Conservation (phyloP, 768 basidiomycete species). For the Daedaleopsis sinensis region DNA sequence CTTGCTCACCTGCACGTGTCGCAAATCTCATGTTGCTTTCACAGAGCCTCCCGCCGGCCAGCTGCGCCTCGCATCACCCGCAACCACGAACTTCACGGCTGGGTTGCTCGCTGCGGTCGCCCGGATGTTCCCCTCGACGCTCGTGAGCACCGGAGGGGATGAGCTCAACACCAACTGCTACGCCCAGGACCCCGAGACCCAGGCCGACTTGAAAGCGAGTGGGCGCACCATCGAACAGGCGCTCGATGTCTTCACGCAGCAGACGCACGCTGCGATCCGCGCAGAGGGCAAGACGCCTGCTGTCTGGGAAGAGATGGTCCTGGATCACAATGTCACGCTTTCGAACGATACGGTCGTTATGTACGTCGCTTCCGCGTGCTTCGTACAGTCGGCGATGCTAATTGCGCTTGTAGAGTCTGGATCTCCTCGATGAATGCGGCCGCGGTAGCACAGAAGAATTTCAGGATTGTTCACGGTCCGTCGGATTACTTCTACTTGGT, state of each 20-base stretch:
- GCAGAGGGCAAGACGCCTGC: slow-evolving; percentile 48
- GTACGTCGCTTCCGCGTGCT: slow-evolving; percentile 37
- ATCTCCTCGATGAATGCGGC: slow-evolving; percentile 64
- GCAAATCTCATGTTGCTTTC: not conserved
- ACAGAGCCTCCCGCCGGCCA: slow-evolving; percentile 52
- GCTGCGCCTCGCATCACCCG: slow-evolving; percentile 40
- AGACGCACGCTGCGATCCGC: slow-evolving; percentile 34
- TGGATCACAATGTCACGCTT: slow-evolving; percentile 39
- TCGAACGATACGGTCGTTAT: slow-evolving; percentile 52
- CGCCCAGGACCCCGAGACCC: slow-evolving; percentile 37
- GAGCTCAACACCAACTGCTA: slow-evolving; percentile 46
- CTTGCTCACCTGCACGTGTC: not conserved
- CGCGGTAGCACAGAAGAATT: slow-evolving; percentile 62
- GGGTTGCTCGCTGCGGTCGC: slow-evolving; percentile 35
- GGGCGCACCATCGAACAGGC: slow-evolving; percentile 44
- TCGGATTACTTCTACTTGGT: slow-evolving; percentile 81
- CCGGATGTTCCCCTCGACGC: slow-evolving; percentile 31
- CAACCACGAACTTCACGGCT: slow-evolving; percentile 36
- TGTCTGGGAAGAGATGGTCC: slow-evolving; percentile 47
- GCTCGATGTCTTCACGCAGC: slow-evolving; percentile 38
- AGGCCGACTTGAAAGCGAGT: slow-evolving; percentile 31
- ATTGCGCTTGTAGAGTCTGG: slow-evolving; percentile 58
- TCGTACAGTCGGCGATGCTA: slow-evolving; percentile 9
- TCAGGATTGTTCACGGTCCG: slow-evolving; percentile 65
- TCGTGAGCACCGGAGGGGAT: slow-evolving; percentile 50